phyloP scores from a whole-genome alignment of 805 yeast genomes.

The Helenozyma rhizophorensis region DNA sequence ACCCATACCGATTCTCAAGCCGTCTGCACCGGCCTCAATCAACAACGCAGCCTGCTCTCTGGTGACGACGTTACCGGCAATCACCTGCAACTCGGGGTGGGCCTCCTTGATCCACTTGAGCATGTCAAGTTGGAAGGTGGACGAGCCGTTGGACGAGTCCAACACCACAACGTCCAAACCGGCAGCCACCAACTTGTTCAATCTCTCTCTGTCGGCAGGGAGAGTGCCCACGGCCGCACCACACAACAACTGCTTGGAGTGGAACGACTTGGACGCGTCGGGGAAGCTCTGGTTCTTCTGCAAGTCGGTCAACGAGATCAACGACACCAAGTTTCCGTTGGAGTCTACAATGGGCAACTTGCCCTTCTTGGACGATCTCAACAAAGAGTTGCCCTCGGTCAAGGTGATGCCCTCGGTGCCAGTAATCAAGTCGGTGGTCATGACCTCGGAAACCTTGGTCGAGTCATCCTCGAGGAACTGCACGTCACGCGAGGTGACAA shows the following conservation, averaged over 20 bases:
- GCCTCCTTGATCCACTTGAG: slow-evolving; percentile 83
- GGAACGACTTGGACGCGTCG: slow-evolving; percentile 86
- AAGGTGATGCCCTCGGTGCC: slow-evolving; percentile 80
- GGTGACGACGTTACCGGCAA: slow-evolving; percentile 98
- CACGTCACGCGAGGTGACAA: slow-evolving; percentile 93
- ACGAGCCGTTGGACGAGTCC: slow-evolving; percentile 98
- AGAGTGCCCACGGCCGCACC: slow-evolving; percentile 99
- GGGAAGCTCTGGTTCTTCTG: slow-evolving; percentile 95
- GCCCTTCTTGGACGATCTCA: slow-evolving; percentile 94
- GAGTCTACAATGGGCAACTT: slow-evolving; percentile 90
- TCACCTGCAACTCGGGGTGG: slow-evolving; percentile 76
- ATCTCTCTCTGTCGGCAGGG: slow-evolving; percentile 81
- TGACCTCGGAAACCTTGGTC: slow-evolving; percentile 65
- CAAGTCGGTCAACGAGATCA: slow-evolving; percentile 93
- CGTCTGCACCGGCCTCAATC: slow-evolving; percentile 90
- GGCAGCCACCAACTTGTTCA: slow-evolving; percentile 80
- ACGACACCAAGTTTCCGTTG: slow-evolving; percentile 71
- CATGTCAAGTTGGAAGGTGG: slow-evolving; percentile 91
- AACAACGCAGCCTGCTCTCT: slow-evolving; percentile 98
- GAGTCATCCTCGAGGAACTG: slow-evolving; percentile 82
- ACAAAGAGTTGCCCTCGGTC: slow-evolving; percentile 81
- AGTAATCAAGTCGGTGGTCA: slow-evolving; percentile 86
- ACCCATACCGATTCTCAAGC: slow-evolving; percentile 99
- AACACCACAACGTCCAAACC: slow-evolving; percentile 95
- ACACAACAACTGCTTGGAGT: slow-evolving; percentile 92